A percentile compares a stretch with the other conserved stretches of the same genome.
Conservation (phyloP, 192 early-diverging fungal species). For the Entomortierella chlamydospora region DNA sequence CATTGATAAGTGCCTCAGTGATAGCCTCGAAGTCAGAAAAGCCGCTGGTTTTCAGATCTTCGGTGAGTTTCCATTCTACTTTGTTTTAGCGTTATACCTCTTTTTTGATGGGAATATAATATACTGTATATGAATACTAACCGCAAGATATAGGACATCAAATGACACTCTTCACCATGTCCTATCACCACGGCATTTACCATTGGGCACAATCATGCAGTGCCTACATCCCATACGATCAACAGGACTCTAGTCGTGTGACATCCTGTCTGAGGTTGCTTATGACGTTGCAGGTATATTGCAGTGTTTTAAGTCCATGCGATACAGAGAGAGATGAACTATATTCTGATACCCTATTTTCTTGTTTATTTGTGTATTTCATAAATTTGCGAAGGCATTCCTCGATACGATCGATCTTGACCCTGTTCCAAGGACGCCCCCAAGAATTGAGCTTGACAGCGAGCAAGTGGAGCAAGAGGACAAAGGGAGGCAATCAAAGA, state of each 20-base stretch:
- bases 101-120: not conserved
- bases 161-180: constrained; percentile 19
- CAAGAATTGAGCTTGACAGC: not conserved
- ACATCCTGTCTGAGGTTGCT: constrained; percentile 1
- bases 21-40: constrained; percentile 5
- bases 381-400: too few species aligned
- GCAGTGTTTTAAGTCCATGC: not conserved
- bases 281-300: constrained; percentile 2
- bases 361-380: too few species aligned
- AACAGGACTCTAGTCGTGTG: constrained; percentile 9
- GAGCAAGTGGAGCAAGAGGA: not conserved
- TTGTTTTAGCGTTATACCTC: not conserved
- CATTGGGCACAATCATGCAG: constrained; percentile 16
- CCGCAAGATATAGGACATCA: constrained; percentile 9
- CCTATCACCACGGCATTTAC: constrained; percentile 17
- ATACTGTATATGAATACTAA: too few species aligned
- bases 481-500: too few species aligned
- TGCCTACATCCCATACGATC: constrained; percentile 21
- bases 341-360: too few species aligned
- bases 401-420: constrained; percentile 8
- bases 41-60: constrained; percentile 18
- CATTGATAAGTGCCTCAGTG: constrained; percentile 9
- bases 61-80: not conserved
- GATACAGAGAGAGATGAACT: too few species aligned
- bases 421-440: not conserved